These are phyloP conservation scores for Ziziphus jujuba DNA, from an alignment of 306 rosid species.

Conservation along the genomic window DNA sequence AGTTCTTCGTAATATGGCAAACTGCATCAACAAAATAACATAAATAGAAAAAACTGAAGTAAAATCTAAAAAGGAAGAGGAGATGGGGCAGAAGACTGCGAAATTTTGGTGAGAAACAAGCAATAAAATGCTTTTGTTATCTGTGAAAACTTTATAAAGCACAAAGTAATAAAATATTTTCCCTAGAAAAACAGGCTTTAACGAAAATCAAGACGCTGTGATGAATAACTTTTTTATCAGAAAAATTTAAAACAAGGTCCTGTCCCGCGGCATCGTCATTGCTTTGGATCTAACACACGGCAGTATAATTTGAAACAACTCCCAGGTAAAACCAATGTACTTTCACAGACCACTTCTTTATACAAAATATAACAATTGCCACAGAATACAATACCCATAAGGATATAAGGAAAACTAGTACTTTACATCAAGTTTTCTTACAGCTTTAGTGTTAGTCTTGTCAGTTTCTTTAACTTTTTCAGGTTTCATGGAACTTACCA, in stretches of 20 bases:
- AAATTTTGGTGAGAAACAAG: not conserved
- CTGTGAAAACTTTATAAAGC: not conserved
- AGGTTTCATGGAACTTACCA: constrained; percentile 68
- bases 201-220: not conserved
- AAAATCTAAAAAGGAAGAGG: not conserved
- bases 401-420: constrained; percentile 10
- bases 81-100: not conserved
- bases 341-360: too few relatives aligned
- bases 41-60: constrained; percentile 1
- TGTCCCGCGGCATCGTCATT: not conserved
- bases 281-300: too few relatives aligned
- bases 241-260: not conserved
- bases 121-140: not conserved
- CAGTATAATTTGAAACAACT: too few relatives aligned
- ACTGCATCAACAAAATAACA: constrained; percentile 45
- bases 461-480: constrained; percentile 28
- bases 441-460: constrained; percentile 40
- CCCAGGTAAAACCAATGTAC: too few relatives aligned
- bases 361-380: too few relatives aligned
- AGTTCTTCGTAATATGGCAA: constrained; percentile 88
- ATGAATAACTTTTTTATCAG: not conserved
- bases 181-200: not conserved
- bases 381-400: not conserved
- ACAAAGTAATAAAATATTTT: not conserved
- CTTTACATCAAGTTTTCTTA: constrained; percentile 37